Evolutionary conservation across 2,329 filamentous ascomycete species (phyloP), one percentile per base, ranked within the genome.

Genomic region (Xylaria sp.): DNA sequence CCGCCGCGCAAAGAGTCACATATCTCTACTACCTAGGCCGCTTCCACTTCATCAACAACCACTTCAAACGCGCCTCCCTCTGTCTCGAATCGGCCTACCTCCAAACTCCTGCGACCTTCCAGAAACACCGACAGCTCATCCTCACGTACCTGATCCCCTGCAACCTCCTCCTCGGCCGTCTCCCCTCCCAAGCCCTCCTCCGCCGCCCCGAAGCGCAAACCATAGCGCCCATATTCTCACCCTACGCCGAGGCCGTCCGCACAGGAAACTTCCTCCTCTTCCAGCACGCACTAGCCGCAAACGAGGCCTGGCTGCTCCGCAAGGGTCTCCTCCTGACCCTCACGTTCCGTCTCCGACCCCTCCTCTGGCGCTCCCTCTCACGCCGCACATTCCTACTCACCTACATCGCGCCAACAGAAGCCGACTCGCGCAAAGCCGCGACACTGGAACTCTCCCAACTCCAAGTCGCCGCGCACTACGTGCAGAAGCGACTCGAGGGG

Each of bases 21-120:
- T 97, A 92, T 68, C 86, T 97, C 11, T 97, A 96, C 76, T 96
- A 96, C 71, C 86, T 97, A 4, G 93, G 93, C 16, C 88, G 92
- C 60, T 97, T 93, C 75, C 86, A 92, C 70, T 91, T 96, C 72
- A 86, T 90, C 64, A 92, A 91, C 72, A 89, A 86, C 66, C 88
- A 96, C 71, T 96, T 91, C 73, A 85, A 84, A 63, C 86, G 89
- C 30, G 91, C 92, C 0, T 84, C 88, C 55, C 78, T 85, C 53
- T 91, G 88, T 42, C 78, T 97, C 5, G 84, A 95, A 69, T 81
- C 87, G 30, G 91, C 93, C 2, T 97, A 96, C 73, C 76, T 87
- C 54, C 88, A 95, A 73, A 84, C 81, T 0, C 82, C 80, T 1
- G 68, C 75, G 0, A 70, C 69, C 16, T 90, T 90, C 65, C 83